phyloP scores from a whole-genome alignment of 306 rosid genomes.

The Hippophae rhamnoides region DNA sequence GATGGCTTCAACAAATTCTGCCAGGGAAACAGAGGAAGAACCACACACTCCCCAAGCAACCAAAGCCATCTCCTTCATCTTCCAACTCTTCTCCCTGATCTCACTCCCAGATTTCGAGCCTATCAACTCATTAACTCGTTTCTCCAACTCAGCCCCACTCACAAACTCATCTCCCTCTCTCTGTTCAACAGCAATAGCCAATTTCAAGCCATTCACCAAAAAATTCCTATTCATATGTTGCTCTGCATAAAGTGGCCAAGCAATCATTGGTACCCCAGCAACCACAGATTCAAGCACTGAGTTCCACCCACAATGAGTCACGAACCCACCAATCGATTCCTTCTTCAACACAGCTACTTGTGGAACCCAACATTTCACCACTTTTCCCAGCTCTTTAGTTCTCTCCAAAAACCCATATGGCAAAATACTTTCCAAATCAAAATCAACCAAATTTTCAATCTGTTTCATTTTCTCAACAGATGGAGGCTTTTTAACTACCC shows the following conservation, averaged over 20 bases:
- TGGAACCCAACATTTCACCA: conserved; percentile 33
- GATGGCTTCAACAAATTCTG: too few species aligned
- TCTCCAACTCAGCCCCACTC: conserved; percentile 21
- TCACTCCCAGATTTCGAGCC: conserved; percentile 19
- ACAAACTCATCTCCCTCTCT: conserved; percentile 29
- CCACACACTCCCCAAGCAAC: conserved; percentile 19
- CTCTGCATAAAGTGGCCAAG: conserved; percentile 38
- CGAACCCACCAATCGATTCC: conserved; percentile 28
- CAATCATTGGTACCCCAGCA: conserved; percentile 27
- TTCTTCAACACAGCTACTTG: conserved; percentile 24
- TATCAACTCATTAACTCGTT: conserved; percentile 25
- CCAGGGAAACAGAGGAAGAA: conserved; percentile 9
- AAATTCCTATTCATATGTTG: conserved; percentile 28
- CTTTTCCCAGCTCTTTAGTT: conserved; percentile 23
- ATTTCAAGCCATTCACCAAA: conserved; percentile 21
- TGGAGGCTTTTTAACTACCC: conserved; percentile 14
- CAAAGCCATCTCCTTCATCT: conserved; percentile 14
- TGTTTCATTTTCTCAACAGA: conserved; percentile 8
- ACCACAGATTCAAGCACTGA: conserved; percentile 29
- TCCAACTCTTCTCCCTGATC: conserved; percentile 18
- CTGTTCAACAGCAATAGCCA: conserved; percentile 27
- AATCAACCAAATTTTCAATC: background rate
- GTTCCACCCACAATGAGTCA: conserved; percentile 39
- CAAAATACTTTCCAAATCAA: background rate
- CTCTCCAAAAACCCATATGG: conserved; percentile 30